phyloP scores from a whole-genome alignment of 225 moss, liverwort and hornwort species.

The Straminergon stramineum region DNA sequence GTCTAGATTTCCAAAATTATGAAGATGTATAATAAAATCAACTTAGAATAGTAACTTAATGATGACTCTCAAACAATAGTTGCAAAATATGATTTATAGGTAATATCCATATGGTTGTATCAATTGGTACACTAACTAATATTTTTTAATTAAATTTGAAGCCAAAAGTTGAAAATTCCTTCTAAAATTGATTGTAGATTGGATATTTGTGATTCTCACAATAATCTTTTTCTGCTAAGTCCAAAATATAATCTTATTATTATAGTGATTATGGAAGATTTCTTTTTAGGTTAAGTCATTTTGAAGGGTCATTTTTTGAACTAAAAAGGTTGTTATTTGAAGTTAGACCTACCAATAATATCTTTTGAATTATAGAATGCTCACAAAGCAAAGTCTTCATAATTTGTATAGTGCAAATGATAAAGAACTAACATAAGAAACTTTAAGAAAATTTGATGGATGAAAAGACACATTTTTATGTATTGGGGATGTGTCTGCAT shows the following conservation, averaged over 20 bases:
- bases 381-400: not conserved
- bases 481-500: not conserved
- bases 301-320: not conserved
- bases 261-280: not conserved
- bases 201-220: not conserved
- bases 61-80: no score
- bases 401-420: not conserved
- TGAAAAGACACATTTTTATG: not conserved
- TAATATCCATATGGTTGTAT: not conserved
- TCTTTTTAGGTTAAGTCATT: not conserved
- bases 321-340: not conserved
- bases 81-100: not conserved
- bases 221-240: not conserved
- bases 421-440: not conserved
- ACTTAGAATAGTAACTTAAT: no score
- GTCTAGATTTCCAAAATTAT: not conserved
- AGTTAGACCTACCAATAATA: not conserved
- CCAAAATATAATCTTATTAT: no score
- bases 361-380: not conserved
- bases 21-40: not conserved
- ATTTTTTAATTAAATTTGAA: not conserved
- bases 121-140: not conserved
- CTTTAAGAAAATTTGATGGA: not conserved
- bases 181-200: not conserved
- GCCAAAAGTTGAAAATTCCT: not conserved